Evolutionary conservation across 805 yeast species (phyloP).

Genomic region (Metschnikowia reukaufii): DNA sequence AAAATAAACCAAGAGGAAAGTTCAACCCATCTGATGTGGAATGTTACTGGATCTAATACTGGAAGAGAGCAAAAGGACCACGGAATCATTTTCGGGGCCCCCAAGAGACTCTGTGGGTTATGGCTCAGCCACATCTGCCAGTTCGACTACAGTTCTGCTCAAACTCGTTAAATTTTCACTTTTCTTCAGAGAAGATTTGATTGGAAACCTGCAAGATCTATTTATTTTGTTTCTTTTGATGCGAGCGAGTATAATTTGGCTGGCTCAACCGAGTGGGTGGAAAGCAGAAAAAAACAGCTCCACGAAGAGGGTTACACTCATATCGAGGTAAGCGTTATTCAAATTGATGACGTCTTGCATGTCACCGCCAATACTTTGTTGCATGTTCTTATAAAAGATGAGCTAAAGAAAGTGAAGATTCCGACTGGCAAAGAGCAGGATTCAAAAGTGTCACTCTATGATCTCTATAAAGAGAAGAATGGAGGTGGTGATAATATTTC

Average conservation of each 20-base stretch:
- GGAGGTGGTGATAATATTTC: constrained; percentile 26
- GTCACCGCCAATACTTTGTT: constrained; percentile 68
- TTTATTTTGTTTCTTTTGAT: constrained; percentile 82
- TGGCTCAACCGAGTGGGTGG: constrained; percentile 80
- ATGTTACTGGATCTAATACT: constrained; percentile 70
- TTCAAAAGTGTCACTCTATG: constrained; percentile 24
- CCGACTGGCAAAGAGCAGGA: constrained; percentile 4
- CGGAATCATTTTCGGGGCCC: constrained; percentile 78
- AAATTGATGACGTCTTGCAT: constrained; percentile 52
- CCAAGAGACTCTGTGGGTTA: constrained; percentile 72
- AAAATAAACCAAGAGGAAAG: constrained; percentile 42
- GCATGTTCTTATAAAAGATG: constrained; percentile 45
- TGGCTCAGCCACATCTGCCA: constrained; percentile 71
- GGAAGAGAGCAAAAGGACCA: constrained; percentile 79
- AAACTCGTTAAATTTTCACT: constrained; percentile 71
- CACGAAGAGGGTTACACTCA: constrained; percentile 64
- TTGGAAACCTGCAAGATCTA: constrained; percentile 83
- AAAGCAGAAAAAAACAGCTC: constrained; percentile 51
- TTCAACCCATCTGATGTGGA: constrained; percentile 68
- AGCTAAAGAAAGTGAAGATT: constrained; percentile 31
- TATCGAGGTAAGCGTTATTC: constrained; percentile 70
- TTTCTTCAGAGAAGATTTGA: constrained; percentile 59
- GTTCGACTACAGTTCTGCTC: constrained; percentile 72
- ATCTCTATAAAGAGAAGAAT: constrained; percentile 27
- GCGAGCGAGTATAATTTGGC: constrained; percentile 78